Conservation (phyloP, 441 rosid species). For the Aleurites moluccanus region DNA sequence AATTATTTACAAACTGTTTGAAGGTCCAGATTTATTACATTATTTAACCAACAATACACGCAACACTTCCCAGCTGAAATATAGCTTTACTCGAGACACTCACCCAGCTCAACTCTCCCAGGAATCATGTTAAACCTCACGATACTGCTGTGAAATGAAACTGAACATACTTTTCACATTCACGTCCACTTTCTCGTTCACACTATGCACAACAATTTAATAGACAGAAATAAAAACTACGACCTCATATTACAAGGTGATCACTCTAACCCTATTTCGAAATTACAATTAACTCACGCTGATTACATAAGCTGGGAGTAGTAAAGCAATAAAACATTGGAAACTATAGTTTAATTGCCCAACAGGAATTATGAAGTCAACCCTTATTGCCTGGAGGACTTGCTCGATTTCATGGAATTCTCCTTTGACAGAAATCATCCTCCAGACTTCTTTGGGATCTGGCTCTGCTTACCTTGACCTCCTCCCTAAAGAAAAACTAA, state of each 20-base stretch:
- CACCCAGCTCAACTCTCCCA: not conserved
- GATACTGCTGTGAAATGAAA: not conserved
- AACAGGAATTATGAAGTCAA: not conserved
- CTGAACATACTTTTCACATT: not conserved
- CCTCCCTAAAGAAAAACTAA: constrained; percentile 36
- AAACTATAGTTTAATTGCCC: not conserved
- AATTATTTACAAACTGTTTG: not conserved
- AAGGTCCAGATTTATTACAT: not conserved
- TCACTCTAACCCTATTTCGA: not conserved
- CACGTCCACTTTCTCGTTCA: not conserved
- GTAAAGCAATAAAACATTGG: not conserved
- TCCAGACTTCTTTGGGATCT: constrained; percentile 37
- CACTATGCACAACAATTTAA: not conserved
- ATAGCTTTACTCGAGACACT: not conserved
- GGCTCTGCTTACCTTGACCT: constrained; percentile 48
- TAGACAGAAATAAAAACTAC: not conserved
- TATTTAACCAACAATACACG: not conserved
- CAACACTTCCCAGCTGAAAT: not conserved
- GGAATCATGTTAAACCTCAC: not conserved
- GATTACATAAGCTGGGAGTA: not conserved
- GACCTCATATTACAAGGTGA: not conserved
- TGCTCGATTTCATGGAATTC: constrained; percentile 12
- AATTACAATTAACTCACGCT: not conserved
- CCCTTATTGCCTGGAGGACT: constrained; percentile 17
- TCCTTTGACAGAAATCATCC: constrained; percentile 24